Base-by-base conservation (phyloP, 2,329 filamentous ascomycete genomes). In the Colletotrichum neosansevieriae region DNA sequence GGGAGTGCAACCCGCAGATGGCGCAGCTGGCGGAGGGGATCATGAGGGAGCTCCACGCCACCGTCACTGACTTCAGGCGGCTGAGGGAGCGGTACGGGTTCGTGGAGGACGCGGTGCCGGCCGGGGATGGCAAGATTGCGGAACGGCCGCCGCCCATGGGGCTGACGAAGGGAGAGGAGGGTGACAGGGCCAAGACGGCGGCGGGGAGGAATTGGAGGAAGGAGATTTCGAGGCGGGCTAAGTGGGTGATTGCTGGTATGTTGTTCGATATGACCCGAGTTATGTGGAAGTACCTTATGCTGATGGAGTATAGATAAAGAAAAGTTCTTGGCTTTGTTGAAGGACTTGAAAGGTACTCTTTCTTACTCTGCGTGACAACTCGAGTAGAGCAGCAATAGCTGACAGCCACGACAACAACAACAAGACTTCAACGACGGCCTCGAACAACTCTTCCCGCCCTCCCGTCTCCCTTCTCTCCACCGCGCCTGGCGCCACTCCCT, bases 381-480 rank as follows among this genome's bases (percentile, higher is more conserved):
- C 2, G 2, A 29, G 29, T 29, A 7, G 6, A 29, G 6, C 36
- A 15, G 36, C 36, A 38, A 38, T 3, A 38, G 11, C 36, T 6
- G 13, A 13, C 44, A 10, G 11, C 24, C 24, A 6, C 11, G 36
- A 71, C n/a, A 17, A 32, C 11, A 47, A 71, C n/a, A 17, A 32
- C 29, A 24, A 79, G 82, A 83, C 73, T 83, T 81, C 73, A 84
- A 84, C 73, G 80, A 84, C 73, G 81, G 83, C 45, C 75, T 84
- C 12, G 82, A 84, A 67, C 80, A 81, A 53, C 77, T 84, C 54
- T 84, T 84, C 73, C 82, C 82, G 13, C 75, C 78, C 6, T 77
- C 78, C 2, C 77, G 81, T 65, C 73, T 84, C 6, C 76, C 77
- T 15, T 83, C 79, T 9, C 76, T 83, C 21, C 80, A 82, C 66